Evolutionary conservation across 208 protist species (phyloP), one percentile per base, ranked within the genome.

Genomic region (Leishmania arabica): DNA sequence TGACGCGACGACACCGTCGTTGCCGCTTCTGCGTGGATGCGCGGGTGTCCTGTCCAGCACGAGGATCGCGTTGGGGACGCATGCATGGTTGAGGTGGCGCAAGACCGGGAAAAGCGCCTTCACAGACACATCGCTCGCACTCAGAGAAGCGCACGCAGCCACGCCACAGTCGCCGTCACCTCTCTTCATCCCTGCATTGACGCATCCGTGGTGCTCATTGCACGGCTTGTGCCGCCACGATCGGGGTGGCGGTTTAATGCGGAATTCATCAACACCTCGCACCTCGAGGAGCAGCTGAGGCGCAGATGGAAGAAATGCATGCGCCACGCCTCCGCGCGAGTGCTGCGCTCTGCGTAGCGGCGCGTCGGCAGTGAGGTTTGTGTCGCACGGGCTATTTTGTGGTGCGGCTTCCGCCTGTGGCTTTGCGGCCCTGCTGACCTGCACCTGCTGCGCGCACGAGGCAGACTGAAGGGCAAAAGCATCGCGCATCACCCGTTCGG

Each of bases 31-130:
- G 27, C 47, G 4, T 1, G 42, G 37, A 72, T 47, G 19, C 1
- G 17, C 49, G n/a, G 37, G 54, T 58, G 45, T 49, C 42, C n/a
- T 42, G 21, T 74, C 74, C n/a, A 86, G 84, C 68, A 92, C 73
- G 3, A 89, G 70, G 19, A 94, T n/a, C n/a, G 89, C 82, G 75
- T 95, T 95, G 1, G 92, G 89, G 1, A 64, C 68, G 69, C 92
- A 95, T 49, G 84, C 86, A 80, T 95, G 92, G 77, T 94, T 95
- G 60, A 93, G 69, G 45, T 90, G 80, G 45, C 86, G 79, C 70
- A 85, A 73, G 27, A 89, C 66, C 40, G 81, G 54, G 82, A 84
- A 91, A 64, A 93, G 64, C 0, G 75, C 86, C 34, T 79, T 84
- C 13, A 58, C 40, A 15, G 45, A 19, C 21, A 47, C 40, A 15